Percentiles rank a stretch among this genome's conserved stretches.
Evolutionary conservation across 306 rosid genomes (phyloP).

Genomic region (Vachellia pachyceras): DNA sequence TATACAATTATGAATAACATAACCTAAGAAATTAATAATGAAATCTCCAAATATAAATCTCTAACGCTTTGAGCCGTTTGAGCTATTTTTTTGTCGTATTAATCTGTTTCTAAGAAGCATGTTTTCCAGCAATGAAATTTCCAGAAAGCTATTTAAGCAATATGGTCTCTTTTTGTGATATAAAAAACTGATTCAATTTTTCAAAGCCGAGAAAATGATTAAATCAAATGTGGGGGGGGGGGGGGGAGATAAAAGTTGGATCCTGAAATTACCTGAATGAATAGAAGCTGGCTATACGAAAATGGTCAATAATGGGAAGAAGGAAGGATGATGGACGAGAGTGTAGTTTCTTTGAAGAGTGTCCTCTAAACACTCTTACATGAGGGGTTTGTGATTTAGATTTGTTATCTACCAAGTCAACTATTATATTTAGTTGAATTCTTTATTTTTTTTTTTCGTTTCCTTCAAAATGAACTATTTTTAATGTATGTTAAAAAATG

Average conservation of each 20-base stretch:
- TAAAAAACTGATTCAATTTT: neutral
- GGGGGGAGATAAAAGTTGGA: neutral
- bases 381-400: neutral
- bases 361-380: conserved; percentile 32
- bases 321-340: neutral
- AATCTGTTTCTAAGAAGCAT: neutral
- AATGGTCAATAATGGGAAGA: conserved; percentile 21
- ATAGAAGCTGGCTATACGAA: neutral
- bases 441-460: neutral
- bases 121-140: neutral
- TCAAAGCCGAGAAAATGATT: too few species aligned
- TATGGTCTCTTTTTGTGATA: neutral
- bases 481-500: neutral
- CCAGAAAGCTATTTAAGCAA: too few species aligned
- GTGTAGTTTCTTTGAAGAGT: conserved; percentile 23
- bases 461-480: neutral
- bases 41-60: neutral
- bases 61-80: neutral
- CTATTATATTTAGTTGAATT: neutral
- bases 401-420: conserved; percentile 47
- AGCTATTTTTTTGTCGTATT: neutral
- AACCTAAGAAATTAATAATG: neutral
- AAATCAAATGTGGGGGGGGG: neutral
- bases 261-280: conserved; percentile 34
- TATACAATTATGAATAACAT: neutral